Percentiles rank a stretch among this genome's conserved stretches.
Evolutionary conservation across 192 early-diverging fungal species (phyloP).

Genomic region (Haplosporangium gracile): DNA sequence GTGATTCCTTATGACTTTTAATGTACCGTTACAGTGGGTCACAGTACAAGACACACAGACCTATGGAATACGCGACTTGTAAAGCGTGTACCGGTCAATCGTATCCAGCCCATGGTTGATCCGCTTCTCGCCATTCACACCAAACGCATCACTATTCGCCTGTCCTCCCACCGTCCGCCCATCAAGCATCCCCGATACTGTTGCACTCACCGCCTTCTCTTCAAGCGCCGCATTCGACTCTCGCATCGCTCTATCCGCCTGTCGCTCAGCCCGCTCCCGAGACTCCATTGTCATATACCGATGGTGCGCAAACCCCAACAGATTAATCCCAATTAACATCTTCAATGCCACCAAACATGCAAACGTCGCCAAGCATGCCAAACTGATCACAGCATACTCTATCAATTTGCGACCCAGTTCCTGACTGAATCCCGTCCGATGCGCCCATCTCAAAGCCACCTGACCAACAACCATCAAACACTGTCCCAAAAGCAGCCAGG

Average conservation of each 20-base stretch:
- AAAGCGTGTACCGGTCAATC: conserved; percentile 92
- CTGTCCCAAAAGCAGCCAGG: conserved; percentile 12
- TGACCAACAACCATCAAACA: not conserved
- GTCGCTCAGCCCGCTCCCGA: conserved; percentile 56
- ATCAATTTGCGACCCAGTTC: conserved; percentile 48
- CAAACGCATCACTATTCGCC: conserved; percentile 36
- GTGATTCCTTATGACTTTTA: no score
- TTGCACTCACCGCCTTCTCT: conserved; percentile 52
- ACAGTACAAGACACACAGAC: not conserved
- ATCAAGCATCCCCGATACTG: conserved; percentile 48
- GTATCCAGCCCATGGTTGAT: conserved; percentile 80
- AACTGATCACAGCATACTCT: conserved; percentile 59
- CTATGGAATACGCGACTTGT: conserved; percentile 91
- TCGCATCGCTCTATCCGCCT: conserved; percentile 59
- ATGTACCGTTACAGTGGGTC: no score
- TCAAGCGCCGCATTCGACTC: conserved; percentile 53
- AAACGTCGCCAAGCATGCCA: conserved; percentile 65
- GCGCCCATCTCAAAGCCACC: conserved; percentile 19
- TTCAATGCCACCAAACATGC: conserved; percentile 75
- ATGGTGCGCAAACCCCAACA: conserved; percentile 79
- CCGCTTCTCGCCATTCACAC: conserved; percentile 59
- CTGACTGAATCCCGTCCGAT: conserved; percentile 16
- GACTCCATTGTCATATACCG: conserved; percentile 72
- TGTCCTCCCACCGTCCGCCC: conserved; percentile 35
- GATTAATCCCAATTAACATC: conserved; percentile 80